Conservation (phyloP, 495 filamentous ascomycete species). For the Penicillium silybi region DNA sequence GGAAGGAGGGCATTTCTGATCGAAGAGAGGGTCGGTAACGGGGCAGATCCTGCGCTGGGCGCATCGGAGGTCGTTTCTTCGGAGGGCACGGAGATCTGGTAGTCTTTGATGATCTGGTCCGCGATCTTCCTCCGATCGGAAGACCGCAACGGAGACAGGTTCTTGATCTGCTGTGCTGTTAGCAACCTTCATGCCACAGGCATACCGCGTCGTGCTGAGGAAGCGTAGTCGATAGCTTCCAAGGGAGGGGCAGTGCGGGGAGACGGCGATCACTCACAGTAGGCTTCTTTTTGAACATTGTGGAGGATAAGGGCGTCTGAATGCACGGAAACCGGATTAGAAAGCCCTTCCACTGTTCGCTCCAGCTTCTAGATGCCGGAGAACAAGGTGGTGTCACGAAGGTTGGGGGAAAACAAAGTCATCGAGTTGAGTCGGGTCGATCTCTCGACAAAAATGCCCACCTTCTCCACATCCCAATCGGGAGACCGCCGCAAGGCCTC, state of each 20-base stretch:
- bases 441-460: not conserved
- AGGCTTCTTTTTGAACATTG: conserved; percentile 81
- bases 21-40: conserved; percentile 43
- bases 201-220: not conserved
- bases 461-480: not conserved
- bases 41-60: conserved; percentile 27
- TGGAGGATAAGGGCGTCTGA: not conserved
- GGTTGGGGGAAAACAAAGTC: not conserved
- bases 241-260: conserved; percentile 30
- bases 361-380: not conserved
- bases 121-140: conserved; percentile 69
- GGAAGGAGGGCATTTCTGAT: conserved; percentile 62
- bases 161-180: conserved; percentile 54
- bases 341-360: not conserved
- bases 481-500: not conserved
- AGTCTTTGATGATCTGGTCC: conserved; percentile 65
- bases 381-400: not conserved
- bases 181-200: not conserved
- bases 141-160: conserved; percentile 62
- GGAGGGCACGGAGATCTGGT: conserved; percentile 47
- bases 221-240: conserved; percentile 2
- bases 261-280: conserved; percentile 43
- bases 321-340: not conserved
- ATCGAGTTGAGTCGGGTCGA: not conserved
- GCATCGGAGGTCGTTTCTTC: conserved; percentile 34